Evolutionary conservation across 352 stramenopile genomes (phyloP).

Genomic region (Globisporangium iwayamae): DNA sequence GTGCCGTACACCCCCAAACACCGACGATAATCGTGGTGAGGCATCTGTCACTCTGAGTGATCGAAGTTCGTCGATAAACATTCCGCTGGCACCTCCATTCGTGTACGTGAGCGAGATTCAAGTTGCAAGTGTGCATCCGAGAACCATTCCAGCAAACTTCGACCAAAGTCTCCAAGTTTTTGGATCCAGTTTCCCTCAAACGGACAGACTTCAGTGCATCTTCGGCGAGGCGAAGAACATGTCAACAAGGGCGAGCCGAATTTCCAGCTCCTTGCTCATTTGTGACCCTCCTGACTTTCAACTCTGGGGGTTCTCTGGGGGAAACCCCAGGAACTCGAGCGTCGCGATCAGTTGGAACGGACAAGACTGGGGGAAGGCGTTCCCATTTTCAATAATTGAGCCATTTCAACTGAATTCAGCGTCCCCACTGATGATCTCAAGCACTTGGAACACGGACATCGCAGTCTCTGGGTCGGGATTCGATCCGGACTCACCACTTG

Average conservation of each 20-base stretch:
- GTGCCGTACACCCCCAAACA: conserved; percentile 23
- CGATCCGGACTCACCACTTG: conserved; percentile 20
- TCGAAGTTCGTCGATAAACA: conserved; percentile 16
- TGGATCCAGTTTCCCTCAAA: conserved; percentile 22
- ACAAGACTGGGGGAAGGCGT: conserved; percentile 36
- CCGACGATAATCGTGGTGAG: conserved; percentile 4
- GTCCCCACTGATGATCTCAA: conserved; percentile 23
- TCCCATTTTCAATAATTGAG: conserved; percentile 16
- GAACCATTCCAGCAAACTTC: conserved; percentile 32
- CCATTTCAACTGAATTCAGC: conserved; percentile 24
- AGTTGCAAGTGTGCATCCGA: conserved; percentile 16
- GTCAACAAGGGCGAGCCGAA: conserved; percentile 9
- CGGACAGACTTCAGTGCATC: conserved; percentile 24
- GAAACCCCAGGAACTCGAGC: conserved; percentile 1
- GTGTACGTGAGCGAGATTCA: conserved; percentile 23
- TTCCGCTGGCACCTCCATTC: conserved; percentile 28
- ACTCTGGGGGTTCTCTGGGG: not conserved
- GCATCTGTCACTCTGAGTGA: conserved; percentile 24
- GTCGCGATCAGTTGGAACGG: conserved; percentile 42
- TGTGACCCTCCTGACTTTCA: conserved; percentile 20
- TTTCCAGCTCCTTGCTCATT: conserved; percentile 27
- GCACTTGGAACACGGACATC: conserved; percentile 17
- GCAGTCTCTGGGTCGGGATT: conserved; percentile 35
- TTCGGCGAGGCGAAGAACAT: conserved; percentile 11
- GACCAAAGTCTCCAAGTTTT: conserved; percentile 28